phyloP scores from a whole-genome alignment of 345 rosid species.

The Angophora floribunda region DNA sequence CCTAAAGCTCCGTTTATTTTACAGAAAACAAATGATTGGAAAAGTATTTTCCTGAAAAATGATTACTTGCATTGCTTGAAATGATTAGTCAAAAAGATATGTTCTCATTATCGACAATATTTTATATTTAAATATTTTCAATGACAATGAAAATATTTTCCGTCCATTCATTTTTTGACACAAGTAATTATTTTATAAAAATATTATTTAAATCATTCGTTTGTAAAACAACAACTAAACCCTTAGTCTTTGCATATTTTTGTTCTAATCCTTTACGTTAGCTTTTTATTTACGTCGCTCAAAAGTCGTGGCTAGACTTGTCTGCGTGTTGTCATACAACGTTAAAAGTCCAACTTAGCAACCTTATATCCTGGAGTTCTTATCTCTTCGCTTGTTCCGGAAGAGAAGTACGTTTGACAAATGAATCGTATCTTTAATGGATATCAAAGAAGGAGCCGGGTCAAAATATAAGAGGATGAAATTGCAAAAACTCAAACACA shows the following conservation, averaged over 20 bases:
- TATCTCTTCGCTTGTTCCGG: not conserved
- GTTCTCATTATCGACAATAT: too few relatives aligned
- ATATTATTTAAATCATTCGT: too few relatives aligned
- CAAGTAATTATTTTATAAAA: fast-evolving
- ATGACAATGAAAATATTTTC: too few relatives aligned
- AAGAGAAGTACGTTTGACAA: not conserved
- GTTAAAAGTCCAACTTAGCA: not conserved
- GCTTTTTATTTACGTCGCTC: not conserved
- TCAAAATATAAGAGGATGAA: not conserved
- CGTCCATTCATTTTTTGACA: not conserved
- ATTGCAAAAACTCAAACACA: not conserved
- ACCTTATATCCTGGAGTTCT: not conserved
- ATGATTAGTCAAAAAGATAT: too few relatives aligned
- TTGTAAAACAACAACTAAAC: fast-evolving
- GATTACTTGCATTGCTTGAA: too few relatives aligned
- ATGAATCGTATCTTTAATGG: not conserved
- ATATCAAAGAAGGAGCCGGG: not conserved
- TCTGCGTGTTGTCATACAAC: not conserved
- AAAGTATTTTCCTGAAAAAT: too few relatives aligned
- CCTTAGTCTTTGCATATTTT: not conserved
- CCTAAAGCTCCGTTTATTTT: not conserved
- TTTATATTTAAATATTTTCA: too few relatives aligned
- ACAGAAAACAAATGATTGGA: too few relatives aligned
- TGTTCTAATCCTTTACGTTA: not conserved
- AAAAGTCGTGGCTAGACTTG: not conserved